These are phyloP conservation scores for Sideroxylon spinosum DNA, from an alignment of 179 eudicot species.

Conservation along the genomic window DNA sequence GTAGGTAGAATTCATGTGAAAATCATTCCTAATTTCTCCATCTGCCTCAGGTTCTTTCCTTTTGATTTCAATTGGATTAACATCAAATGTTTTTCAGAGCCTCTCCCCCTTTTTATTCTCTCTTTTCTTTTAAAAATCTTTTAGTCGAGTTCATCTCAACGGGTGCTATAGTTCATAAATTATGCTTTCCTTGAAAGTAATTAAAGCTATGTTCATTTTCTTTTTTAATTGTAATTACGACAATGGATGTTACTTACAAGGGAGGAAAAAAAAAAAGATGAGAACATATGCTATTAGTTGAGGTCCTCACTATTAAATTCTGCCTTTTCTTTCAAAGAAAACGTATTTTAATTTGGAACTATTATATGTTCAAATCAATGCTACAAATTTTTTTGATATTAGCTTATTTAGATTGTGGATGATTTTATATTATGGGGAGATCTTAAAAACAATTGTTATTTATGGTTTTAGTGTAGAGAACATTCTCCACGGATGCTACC, in stretches of 20 bases:
- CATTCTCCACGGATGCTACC: conserved; percentile 18
- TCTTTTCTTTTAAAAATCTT: background rate
- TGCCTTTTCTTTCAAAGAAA: background rate
- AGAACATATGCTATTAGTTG: background rate
- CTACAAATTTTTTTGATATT: no score
- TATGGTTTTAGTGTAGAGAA: background rate
- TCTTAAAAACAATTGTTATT: background rate
- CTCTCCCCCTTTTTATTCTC: background rate
- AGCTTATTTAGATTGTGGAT: background rate
- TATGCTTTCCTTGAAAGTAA: background rate
- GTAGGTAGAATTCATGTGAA: background rate
- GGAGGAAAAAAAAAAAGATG: no score
- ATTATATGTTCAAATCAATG: background rate
- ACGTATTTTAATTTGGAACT: background rate
- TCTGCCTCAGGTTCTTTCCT: background rate
- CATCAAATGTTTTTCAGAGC: background rate
- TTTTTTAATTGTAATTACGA: background rate
- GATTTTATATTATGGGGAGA: background rate
- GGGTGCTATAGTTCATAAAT: background rate
- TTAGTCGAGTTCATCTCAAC: background rate
- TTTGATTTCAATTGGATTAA: background rate
- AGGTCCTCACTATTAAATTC: background rate
- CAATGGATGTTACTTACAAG: background rate
- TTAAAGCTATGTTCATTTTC: background rate
- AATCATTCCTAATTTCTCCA: background rate